Base-by-base conservation (phyloP, 2,329 filamentous ascomycete species). In the Chaetomium strumarium region DNA sequence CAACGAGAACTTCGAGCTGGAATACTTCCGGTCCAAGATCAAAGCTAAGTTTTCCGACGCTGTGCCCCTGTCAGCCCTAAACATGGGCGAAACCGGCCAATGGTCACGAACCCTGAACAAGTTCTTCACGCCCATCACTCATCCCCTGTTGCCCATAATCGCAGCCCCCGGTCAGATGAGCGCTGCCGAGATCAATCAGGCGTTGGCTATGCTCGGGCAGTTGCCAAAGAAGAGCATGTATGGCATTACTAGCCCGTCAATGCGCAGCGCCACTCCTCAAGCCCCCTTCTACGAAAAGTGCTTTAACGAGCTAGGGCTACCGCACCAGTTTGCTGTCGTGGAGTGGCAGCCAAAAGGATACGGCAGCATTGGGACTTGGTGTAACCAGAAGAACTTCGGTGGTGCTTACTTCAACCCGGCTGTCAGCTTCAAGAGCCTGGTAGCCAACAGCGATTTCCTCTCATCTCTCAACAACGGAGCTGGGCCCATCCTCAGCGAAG, bases 1-100 rank as follows among this genome's bases (percentile, higher is more conserved):
- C 65, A 88, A 90, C 64, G 88, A 91, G 62, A 93, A 95, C 68
- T 93, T 95, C 65, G 88, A 95, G 70, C 78, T 95, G 33, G 90
- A 95, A 68, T 91, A 91, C 68, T 95, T 95, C 70, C 84, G 89
- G 30, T 90, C 87, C 11, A 80, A 83, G 58, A 84, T 93, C 65
- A 83, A 83, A 63, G 73, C 79, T 30, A 81, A 85, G 57, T 84
- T 86, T 58, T 79, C 85, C 0, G 77, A 85, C 56, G 76, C 78
- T 9, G 88, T 88, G 10, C 86, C 87, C 1, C 75, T 95, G 33
- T 93, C 88, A 2, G 88, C 86, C 7, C 81, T 95, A 60, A 93
- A 93, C 67, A 93, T 93, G 88, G 88, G 88, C 24, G 84, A 88
- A 61, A 81, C 83, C n/a, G 90, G 90, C 11, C 89, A 95, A 64